These are phyloP conservation scores for Coemansia sp. DNA, from an alignment of 192 early-diverging fungal genomes.

Conservation along the genomic window DNA sequence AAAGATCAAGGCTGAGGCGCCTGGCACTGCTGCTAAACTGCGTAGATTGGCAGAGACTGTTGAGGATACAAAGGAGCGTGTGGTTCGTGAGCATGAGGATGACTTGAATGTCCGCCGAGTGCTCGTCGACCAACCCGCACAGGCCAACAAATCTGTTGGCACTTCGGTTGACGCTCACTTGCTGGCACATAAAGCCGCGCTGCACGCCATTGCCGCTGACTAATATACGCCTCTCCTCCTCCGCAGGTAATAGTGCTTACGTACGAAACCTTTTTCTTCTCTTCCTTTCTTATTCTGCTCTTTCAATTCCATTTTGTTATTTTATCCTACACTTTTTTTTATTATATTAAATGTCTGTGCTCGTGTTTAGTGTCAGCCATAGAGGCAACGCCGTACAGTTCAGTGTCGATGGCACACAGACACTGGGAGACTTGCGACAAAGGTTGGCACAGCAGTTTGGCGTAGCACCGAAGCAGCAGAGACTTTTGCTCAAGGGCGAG, in stretches of 20 bases:
- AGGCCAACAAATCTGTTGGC: neutral
- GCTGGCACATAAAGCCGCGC: constrained; percentile 39
- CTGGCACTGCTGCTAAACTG: constrained; percentile 11
- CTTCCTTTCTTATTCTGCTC: neutral
- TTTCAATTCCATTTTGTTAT: neutral
- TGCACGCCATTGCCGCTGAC: constrained; percentile 33
- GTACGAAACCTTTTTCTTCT: neutral
- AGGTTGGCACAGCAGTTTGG: constrained; percentile 23
- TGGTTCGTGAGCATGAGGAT: neutral
- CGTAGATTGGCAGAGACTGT: constrained; percentile 12
- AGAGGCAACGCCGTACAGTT: constrained; percentile 18
- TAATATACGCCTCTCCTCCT: neutral
- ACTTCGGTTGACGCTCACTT: constrained; percentile 7
- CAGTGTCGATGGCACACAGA: neutral
- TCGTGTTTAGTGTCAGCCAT: constrained; percentile 23
- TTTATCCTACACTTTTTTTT: neutral
- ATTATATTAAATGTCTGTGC: constrained; percentile 2
- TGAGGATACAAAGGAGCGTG: constrained; percentile 10
- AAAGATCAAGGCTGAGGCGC: constrained; percentile 10
- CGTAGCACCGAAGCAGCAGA: constrained; percentile 27
- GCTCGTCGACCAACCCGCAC: neutral
- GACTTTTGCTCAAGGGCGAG: constrained; percentile 27
- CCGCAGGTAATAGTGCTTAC: neutral
- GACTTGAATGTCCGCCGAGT: neutral
- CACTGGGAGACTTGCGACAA: constrained; percentile 29